A percentile compares a stretch with the other conserved stretches of the same genome.
These are phyloP conservation scores for Exophiala xenobiotica DNA, from an alignment of 2,329 filamentous ascomycete species.

Conservation along the genomic window DNA sequence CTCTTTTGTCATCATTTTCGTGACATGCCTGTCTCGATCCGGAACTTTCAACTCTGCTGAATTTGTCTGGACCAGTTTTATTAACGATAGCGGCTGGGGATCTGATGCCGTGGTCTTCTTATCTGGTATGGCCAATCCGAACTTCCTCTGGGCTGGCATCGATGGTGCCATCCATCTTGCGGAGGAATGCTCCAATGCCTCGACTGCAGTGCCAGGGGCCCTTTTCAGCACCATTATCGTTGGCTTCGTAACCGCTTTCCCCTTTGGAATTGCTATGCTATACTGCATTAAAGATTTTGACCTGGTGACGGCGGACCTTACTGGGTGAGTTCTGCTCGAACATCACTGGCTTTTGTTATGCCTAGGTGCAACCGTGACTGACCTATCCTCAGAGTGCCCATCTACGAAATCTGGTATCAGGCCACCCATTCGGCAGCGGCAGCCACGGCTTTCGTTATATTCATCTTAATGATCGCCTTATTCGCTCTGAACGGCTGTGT, in stretches of 20 bases:
- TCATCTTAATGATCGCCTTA: neutral
- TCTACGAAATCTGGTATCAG: slow-evolving; percentile 23
- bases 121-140: slow-evolving; percentile 40
- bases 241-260: slow-evolving; percentile 35
- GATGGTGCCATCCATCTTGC: slow-evolving; percentile 41
- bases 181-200: slow-evolving; percentile 38
- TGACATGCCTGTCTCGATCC: slow-evolving; percentile 33
- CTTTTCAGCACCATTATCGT: slow-evolving; percentile 36
- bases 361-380: too few species aligned
- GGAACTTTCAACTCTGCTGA: slow-evolving; percentile 4
- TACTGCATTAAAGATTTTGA: slow-evolving; percentile 27
- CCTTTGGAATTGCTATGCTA: slow-evolving; percentile 19
- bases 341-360: neutral
- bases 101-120: slow-evolving; percentile 36
- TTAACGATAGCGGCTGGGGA: slow-evolving; percentile 19
- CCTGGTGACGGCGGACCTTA: slow-evolving; percentile 1
- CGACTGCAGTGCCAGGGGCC: slow-evolving; percentile 35
- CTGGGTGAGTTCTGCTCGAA: slow-evolving; percentile 1
- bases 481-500: slow-evolving; percentile 3
- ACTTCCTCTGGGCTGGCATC: slow-evolving; percentile 39
- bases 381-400: slow-evolving; percentile 14
- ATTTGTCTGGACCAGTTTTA: slow-evolving; percentile 22
- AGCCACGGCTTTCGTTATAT: slow-evolving; percentile 20
- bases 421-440: slow-evolving; percentile 19
- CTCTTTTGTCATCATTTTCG: slow-evolving; percentile 27